phyloP scores from a whole-genome alignment of 129 eudicot species.

The Tagetes erecta region DNA sequence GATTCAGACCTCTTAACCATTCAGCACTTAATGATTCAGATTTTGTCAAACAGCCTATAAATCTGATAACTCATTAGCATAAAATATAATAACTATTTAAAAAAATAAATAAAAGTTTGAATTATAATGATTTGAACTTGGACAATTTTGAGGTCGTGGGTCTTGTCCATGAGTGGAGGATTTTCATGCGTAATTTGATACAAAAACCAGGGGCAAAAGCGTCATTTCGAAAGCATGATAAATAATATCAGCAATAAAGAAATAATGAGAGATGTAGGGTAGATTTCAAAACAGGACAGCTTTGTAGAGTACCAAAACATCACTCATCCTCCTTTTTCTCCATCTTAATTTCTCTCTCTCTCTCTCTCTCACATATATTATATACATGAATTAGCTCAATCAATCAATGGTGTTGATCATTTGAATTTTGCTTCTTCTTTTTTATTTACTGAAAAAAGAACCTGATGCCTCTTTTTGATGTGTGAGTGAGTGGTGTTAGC shows the following conservation, averaged over 20 bases:
- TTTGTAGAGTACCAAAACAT: conserved; percentile 42
- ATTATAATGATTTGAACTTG: conserved; percentile 3
- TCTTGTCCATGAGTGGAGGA: conserved; percentile 47
- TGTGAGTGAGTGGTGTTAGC: conserved; percentile 62
- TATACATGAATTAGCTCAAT: conserved; percentile 30
- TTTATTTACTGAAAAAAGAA: conserved; percentile 25
- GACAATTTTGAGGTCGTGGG: conserved; percentile 31
- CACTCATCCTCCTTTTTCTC: conserved; percentile 28
- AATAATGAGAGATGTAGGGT: conserved; percentile 45
- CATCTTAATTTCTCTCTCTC: conserved; percentile 16
- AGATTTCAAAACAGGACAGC: conserved; percentile 58
- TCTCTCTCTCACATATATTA: conserved; percentile 30
- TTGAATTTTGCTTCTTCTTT: conserved; percentile 29
- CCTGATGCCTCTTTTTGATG: conserved; percentile 72
- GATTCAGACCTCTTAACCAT: no score
- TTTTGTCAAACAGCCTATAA: no score
- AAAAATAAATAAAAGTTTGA: not conserved
- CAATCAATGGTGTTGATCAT: conserved; percentile 29
- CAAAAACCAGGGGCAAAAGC: conserved; percentile 33
- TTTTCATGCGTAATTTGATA: conserved; percentile 31
- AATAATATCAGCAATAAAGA: conserved; percentile 38
- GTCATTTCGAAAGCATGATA: conserved; percentile 29
- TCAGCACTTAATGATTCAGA: no score
- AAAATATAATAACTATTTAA: no score
- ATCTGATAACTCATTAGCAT: no score